phyloP scores from a whole-genome alignment of 1,284 basidiomycete genomes.

The Anthracocystis walkeri region DNA sequence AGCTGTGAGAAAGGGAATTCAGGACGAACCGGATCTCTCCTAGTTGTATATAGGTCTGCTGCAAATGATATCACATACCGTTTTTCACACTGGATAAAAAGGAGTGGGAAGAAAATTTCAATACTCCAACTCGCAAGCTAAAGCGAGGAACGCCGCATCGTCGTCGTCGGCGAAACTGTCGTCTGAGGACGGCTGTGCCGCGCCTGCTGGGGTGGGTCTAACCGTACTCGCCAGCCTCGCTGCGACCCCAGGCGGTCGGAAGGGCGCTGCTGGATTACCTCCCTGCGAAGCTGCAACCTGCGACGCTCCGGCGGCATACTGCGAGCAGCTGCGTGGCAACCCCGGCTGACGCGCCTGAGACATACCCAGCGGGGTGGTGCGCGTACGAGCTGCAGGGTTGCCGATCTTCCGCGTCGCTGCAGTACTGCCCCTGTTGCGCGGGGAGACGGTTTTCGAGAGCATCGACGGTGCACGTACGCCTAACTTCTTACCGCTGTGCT shows the following conservation, averaged over 20 bases:
- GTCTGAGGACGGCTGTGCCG: slow-evolving; percentile 28
- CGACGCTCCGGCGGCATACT: slow-evolving; percentile 9
- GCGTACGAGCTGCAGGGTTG: background rate
- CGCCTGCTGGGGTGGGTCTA: background rate
- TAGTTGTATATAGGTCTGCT: slow-evolving; percentile 8
- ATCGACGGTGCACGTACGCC: slow-evolving; percentile 33
- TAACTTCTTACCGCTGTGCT: slow-evolving; percentile 36
- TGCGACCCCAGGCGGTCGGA: slow-evolving; percentile 36
- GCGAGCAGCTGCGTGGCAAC: slow-evolving; percentile 35
- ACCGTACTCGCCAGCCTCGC: background rate
- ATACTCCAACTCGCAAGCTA: slow-evolving; percentile 47
- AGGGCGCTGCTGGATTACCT: slow-evolving; percentile 33
- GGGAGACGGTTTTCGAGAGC: slow-evolving; percentile 27
- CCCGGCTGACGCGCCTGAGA: slow-evolving; percentile 47
- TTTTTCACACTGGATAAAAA: too few species aligned
- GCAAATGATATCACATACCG: background rate
- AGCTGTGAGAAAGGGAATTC: slow-evolving; percentile 60
- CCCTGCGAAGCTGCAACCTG: slow-evolving; percentile 13
- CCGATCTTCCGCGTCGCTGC: slow-evolving; percentile 4
- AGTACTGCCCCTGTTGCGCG: slow-evolving; percentile 16
- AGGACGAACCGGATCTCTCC: slow-evolving; percentile 68
- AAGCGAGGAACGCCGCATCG: slow-evolving; percentile 40
- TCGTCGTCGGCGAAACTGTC: slow-evolving; percentile 51
- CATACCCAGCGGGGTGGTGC: slow-evolving; percentile 24
- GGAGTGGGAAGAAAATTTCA: background rate